These are phyloP conservation scores for Cytospora schulzeri DNA, from an alignment of 2,329 filamentous ascomycete genomes.

Conservation along the genomic window DNA sequence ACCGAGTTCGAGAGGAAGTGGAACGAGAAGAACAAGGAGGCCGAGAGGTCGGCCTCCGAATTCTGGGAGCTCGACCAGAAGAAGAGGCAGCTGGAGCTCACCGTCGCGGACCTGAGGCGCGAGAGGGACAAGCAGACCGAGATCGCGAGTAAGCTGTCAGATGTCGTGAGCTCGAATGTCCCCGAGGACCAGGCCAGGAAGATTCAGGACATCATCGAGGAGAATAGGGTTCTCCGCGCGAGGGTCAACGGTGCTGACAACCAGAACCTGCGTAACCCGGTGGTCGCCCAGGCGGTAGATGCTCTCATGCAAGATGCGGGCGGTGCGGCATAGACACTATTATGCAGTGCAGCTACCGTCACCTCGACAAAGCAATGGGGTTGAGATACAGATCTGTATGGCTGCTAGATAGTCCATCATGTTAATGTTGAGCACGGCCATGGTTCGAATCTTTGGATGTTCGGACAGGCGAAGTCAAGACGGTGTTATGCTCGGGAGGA, in stretches of 20 bases:
- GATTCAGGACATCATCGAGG: neutral
- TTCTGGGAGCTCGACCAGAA: conserved; percentile 16
- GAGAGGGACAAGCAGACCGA: conserved; percentile 16
- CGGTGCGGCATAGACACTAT: too few species aligned
- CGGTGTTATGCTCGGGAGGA: neutral
- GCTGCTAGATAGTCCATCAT: too few species aligned
- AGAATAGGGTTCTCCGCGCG: neutral
- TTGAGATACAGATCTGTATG: too few species aligned
- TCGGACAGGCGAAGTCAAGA: neutral
- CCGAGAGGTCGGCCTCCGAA: conserved; percentile 12
- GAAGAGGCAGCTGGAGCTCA: conserved; percentile 9
- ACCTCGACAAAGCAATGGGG: too few species aligned
- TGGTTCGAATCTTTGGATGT: neutral
- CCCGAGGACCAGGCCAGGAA: neutral
- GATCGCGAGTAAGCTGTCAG: neutral
- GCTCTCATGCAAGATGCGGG: neutral
- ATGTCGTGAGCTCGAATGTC: neutral
- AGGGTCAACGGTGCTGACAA: neutral
- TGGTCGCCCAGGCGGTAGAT: neutral
- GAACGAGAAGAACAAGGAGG: conserved; percentile 26
- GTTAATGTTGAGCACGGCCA: neutral
- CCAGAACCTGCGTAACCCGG: neutral
- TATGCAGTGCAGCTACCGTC: too few species aligned
- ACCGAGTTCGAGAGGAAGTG: conserved; percentile 38
- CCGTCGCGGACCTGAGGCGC: conserved; percentile 12